Percentiles rank a stretch among this genome's conserved stretches.
Evolutionary conservation across 2,329 filamentous ascomycete species (phyloP).

Genomic region (Didymella segeticola): DNA sequence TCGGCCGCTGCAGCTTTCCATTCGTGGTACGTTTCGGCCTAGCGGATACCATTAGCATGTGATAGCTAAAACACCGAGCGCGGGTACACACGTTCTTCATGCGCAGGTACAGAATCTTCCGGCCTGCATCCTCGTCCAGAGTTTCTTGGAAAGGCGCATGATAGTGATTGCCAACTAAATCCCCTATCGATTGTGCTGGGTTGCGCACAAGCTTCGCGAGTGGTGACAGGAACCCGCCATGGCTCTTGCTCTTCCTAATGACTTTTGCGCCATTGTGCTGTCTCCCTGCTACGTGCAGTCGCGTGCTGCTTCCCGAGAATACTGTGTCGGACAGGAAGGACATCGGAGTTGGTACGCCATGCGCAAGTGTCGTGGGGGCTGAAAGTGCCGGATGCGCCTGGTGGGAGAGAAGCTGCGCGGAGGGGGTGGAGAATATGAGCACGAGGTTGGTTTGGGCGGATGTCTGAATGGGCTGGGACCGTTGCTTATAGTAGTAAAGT

Average conservation of each 20-base stretch:
- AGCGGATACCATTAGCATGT: constrained; percentile 33
- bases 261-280: constrained; percentile 17
- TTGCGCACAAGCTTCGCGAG: constrained; percentile 46
- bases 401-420: constrained; percentile 2
- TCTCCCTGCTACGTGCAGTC: constrained; percentile 33
- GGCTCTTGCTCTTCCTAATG: constrained; percentile 36
- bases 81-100: constrained; percentile 67
- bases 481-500: constrained; percentile 12
- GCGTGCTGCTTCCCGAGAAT: constrained; percentile 39
- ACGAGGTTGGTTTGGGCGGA: neutral
- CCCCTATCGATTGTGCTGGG: constrained; percentile 36
- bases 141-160: constrained; percentile 21
- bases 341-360: constrained; percentile 46
- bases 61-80: constrained; percentile 26
- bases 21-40: constrained; percentile 73
- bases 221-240: constrained; percentile 43
- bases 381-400: constrained; percentile 23
- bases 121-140: constrained; percentile 22
- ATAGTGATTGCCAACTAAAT: constrained; percentile 18
- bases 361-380: constrained; percentile 28
- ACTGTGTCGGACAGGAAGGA: constrained; percentile 47
- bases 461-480: constrained; percentile 5
- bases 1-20: constrained; percentile 80
- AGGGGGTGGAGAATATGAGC: constrained; percentile 4
- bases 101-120: constrained; percentile 66